Evolutionary conservation across 2,329 filamentous ascomycete species (phyloP).

Genomic region (Penicillium crustosum): DNA sequence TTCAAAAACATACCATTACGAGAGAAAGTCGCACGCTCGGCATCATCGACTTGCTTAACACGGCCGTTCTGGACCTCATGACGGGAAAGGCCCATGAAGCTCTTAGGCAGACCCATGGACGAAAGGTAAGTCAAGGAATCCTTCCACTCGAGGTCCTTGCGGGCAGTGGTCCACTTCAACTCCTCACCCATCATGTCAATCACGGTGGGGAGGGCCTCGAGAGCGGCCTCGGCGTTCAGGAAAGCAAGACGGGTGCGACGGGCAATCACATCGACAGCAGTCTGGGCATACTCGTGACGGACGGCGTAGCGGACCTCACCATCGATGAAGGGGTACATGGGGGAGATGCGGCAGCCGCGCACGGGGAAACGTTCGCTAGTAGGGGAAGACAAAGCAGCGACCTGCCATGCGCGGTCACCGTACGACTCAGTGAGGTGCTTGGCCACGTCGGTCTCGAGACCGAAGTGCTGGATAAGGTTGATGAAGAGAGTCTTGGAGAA

Average conservation of each 20-base stretch:
- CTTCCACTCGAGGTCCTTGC: slow-evolving; percentile 79
- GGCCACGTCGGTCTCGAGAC: slow-evolving; percentile 86
- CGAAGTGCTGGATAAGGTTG: slow-evolving; percentile 90
- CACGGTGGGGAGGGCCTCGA: slow-evolving; percentile 78
- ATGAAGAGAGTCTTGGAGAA: slow-evolving; percentile 92
- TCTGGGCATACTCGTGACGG: slow-evolving; percentile 86
- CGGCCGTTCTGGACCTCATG: slow-evolving; percentile 60
- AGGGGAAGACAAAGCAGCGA: slow-evolving; percentile 74
- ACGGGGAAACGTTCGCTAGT: slow-evolving; percentile 80
- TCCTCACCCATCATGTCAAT: slow-evolving; percentile 90
- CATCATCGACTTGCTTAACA: slow-evolving; percentile 46
- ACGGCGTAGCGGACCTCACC: slow-evolving; percentile 89
- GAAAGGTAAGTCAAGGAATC: slow-evolving; percentile 61
- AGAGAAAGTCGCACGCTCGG: slow-evolving; percentile 42
- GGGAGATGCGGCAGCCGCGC: slow-evolving; percentile 74
- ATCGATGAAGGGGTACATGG: slow-evolving; percentile 86
- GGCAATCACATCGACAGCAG: slow-evolving; percentile 82
- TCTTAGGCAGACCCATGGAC: slow-evolving; percentile 62
- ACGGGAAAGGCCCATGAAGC: slow-evolving; percentile 56
- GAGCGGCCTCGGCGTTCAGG: slow-evolving; percentile 84
- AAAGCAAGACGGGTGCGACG: slow-evolving; percentile 83
- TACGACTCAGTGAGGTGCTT: slow-evolving; percentile 85
- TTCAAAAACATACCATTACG: slow-evolving; percentile 40
- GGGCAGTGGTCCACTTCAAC: slow-evolving; percentile 70
- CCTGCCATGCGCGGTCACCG: slow-evolving; percentile 88